Evolutionary conservation across 2,329 filamentous ascomycete genomes (phyloP).

Genomic region (Colletotrichum brevisporum): DNA sequence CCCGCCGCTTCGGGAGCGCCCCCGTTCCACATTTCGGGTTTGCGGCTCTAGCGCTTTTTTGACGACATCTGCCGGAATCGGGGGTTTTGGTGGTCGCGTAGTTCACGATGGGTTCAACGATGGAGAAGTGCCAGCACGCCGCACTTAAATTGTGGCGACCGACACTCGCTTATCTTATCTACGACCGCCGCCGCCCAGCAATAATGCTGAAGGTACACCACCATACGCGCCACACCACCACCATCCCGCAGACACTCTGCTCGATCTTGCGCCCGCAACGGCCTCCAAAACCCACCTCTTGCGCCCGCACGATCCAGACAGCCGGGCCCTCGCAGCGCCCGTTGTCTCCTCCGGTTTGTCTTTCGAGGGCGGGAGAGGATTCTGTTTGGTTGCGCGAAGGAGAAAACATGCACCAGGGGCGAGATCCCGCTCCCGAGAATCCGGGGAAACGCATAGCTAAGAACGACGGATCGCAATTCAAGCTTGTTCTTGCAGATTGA

Average conservation of each 20-base stretch:
- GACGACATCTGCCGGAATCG: slow-evolving; percentile 16
- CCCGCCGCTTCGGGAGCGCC: slow-evolving; percentile 23
- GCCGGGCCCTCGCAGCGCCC: slow-evolving; percentile 15
- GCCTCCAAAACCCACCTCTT: slow-evolving; percentile 36
- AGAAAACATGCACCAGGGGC: slow-evolving; percentile 12
- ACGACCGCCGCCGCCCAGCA: neutral
- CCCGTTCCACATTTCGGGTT: slow-evolving; percentile 22
- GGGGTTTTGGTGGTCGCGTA: too few species aligned
- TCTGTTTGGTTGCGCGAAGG: slow-evolving; percentile 4
- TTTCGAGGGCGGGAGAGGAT: slow-evolving; percentile 1
- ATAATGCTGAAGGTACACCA: neutral
- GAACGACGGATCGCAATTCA: neutral
- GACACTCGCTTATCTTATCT: slow-evolving; percentile 12
- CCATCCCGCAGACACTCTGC: slow-evolving; percentile 1
- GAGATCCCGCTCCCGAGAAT: slow-evolving; percentile 20
- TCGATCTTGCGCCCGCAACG: slow-evolving; percentile 32
- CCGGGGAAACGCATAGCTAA: slow-evolving; percentile 19
- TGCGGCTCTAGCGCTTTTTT: slow-evolving; percentile 32
- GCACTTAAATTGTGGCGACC: slow-evolving; percentile 9
- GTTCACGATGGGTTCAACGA: neutral
- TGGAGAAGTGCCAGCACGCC: too few species aligned
- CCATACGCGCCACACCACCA: slow-evolving; percentile 21
- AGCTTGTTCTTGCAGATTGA: slow-evolving; percentile 10
- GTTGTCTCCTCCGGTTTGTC: neutral
- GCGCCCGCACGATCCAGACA: slow-evolving; percentile 39